Evolutionary conservation across 139 green algal genomes (phyloP).

Genomic region (Pseudopediastrum boryanum): DNA sequence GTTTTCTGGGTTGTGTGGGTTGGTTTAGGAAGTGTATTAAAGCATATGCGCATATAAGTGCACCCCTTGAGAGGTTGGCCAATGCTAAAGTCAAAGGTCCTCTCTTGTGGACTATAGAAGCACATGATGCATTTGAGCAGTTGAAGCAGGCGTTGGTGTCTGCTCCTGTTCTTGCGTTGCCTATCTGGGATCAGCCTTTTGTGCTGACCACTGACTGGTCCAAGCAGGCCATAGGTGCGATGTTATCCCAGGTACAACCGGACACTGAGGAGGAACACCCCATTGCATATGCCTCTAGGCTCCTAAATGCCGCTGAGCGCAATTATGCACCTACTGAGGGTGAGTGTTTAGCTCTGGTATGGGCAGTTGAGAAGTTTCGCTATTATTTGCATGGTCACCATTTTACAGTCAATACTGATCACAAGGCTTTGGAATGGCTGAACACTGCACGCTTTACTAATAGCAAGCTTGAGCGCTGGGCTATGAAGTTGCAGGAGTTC

Average conservation of each 20-base stretch:
- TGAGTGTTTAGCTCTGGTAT: conserved; percentile 37
- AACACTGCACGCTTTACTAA: conserved; percentile 30
- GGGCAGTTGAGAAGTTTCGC: conserved; percentile 32
- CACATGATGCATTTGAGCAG: conserved; percentile 24
- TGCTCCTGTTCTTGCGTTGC: conserved; percentile 4
- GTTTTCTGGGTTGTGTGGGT: conserved; percentile 31
- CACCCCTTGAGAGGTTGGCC: background rate
- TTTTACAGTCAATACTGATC: conserved; percentile 30
- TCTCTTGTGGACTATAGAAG: conserved; percentile 26
- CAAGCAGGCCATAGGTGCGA: conserved; percentile 27
- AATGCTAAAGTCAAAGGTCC: background rate
- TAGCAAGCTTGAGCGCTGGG: conserved; percentile 34
- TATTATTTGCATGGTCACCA: conserved; percentile 29
- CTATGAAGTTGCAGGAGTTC: conserved; percentile 33
- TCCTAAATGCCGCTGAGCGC: conserved; percentile 14
- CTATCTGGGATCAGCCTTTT: conserved; percentile 20
- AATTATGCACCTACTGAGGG: conserved; percentile 34
- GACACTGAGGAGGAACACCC: conserved; percentile 18
- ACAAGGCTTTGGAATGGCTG: conserved; percentile 32
- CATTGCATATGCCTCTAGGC: conserved; percentile 17
- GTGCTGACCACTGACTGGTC: conserved; percentile 46
- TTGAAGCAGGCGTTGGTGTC: conserved; percentile 33
- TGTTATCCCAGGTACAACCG: conserved; percentile 17
- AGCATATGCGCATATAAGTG: conserved; percentile 22
- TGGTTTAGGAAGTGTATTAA: conserved; percentile 28